Evolutionary conservation across 305 asterid species (phyloP).

Genomic region (Fraxinus sp.): DNA sequence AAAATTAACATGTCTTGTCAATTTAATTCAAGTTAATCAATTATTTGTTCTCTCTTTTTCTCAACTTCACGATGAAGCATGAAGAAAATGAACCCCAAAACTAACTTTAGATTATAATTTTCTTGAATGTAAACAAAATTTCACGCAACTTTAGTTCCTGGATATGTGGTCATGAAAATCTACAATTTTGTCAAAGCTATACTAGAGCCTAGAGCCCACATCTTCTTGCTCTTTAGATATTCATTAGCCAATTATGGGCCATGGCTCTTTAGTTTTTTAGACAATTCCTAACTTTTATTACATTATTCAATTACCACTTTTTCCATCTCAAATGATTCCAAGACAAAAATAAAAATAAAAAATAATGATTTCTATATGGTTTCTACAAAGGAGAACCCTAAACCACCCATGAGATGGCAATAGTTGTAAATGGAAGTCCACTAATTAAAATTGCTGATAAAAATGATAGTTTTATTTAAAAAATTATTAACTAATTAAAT

Average conservation of each 20-base stretch:
- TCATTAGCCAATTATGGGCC: conserved; percentile 42
- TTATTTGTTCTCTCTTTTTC: background rate
- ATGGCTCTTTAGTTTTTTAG: conserved; percentile 26
- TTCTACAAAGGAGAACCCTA: conserved; percentile 14
- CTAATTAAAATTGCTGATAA: background rate
- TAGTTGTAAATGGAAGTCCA: conserved; percentile 16
- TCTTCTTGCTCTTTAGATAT: conserved; percentile 32
- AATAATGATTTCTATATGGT: conserved; percentile 4
- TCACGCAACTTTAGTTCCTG: conserved; percentile 5
- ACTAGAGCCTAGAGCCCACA: conserved; percentile 27
- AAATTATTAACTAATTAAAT: background rate
- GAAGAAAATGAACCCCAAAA: conserved; percentile 27
- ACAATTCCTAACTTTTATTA: conserved; percentile 32
- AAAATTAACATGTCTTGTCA: background rate
- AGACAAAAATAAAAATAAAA: background rate
- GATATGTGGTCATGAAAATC: conserved; percentile 30
- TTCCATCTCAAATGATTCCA: conserved; percentile 23
- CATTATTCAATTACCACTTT: conserved; percentile 19
- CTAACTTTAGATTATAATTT: conserved; percentile 35
- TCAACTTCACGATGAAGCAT: conserved; percentile 39
- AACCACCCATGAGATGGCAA: conserved; percentile 17
- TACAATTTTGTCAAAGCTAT: conserved; percentile 38
- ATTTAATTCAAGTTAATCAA: background rate
- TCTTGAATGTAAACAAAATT: conserved; percentile 11
- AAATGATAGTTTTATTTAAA: background rate